phyloP scores from a whole-genome alignment of 106 monocot genomes.

The Acorus gramineus region DNA sequence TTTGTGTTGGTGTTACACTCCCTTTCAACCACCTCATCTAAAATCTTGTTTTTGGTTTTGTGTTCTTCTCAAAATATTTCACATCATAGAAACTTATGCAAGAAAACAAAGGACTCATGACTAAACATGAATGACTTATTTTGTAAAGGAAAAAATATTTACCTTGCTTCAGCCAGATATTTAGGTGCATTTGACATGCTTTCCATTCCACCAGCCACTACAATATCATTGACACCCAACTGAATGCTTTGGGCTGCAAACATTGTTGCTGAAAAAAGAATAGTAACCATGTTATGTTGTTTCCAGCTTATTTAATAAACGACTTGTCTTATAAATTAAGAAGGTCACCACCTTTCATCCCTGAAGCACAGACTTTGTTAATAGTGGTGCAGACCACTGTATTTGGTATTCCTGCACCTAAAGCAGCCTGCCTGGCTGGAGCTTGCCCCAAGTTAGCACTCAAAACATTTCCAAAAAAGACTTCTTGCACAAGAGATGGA shows the following conservation, averaged over 20 bases:
- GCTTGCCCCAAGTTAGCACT: slow-evolving; percentile 98
- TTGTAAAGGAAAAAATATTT: neutral
- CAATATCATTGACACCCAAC: slow-evolving; percentile 88
- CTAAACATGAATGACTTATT: neutral
- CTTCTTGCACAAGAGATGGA: slow-evolving; percentile 92
- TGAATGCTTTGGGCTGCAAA: slow-evolving; percentile 90
- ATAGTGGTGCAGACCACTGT: slow-evolving; percentile 79
- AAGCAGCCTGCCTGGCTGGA: slow-evolving; percentile 95
- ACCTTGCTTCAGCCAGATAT: slow-evolving; percentile 92
- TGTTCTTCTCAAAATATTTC: too few relatives aligned
- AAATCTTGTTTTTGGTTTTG: too few relatives aligned
- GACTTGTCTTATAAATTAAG: neutral
- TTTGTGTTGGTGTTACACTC: too few relatives aligned
- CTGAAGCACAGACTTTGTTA: slow-evolving; percentile 99
- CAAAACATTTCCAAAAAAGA: slow-evolving; percentile 97
- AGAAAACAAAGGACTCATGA: neutral
- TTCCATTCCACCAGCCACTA: slow-evolving; percentile 97
- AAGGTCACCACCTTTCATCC: slow-evolving; percentile 70
- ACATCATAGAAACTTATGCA: too few relatives aligned
- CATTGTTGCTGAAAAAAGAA: slow-evolving; percentile 65
- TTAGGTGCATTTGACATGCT: slow-evolving; percentile 99
- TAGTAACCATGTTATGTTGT: slow-evolving; percentile 1
- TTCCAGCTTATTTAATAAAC: neutral
- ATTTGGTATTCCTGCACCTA: slow-evolving; percentile 93
- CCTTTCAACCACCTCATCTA: too few relatives aligned